Percentiles rank a stretch among this genome's conserved stretches.
These are phyloP conservation scores for Kondoa malvinella DNA, from an alignment of 768 basidiomycete genomes.

Conservation along the genomic window DNA sequence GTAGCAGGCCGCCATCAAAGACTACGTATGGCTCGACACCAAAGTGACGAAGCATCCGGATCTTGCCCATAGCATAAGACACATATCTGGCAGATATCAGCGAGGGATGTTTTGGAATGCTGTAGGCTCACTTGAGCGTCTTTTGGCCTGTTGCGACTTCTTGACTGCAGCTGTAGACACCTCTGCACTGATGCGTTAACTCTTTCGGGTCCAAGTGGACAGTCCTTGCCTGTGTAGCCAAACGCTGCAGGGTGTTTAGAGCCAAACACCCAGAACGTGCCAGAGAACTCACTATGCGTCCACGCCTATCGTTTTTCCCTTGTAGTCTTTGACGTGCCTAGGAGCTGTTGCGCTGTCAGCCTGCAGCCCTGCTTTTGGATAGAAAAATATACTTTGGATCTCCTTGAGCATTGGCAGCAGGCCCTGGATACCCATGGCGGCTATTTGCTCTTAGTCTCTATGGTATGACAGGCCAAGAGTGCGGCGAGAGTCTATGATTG, in stretches of 20 bases:
- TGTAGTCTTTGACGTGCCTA: constrained; percentile 4
- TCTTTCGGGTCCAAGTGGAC: not conserved
- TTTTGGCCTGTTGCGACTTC: constrained; percentile 70
- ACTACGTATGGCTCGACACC: constrained; percentile 78
- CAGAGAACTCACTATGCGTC: constrained; percentile 49
- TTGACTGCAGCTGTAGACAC: constrained; percentile 72
- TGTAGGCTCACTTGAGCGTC: constrained; percentile 50
- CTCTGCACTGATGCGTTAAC: constrained; percentile 38
- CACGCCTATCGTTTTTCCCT: constrained; percentile 46
- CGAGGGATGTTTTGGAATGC: not conserved
- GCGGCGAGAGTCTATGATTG: too few relatives aligned
- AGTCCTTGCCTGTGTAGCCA: constrained; percentile 49
- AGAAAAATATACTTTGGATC: constrained; percentile 43
- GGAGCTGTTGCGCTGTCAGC: constrained; percentile 13
- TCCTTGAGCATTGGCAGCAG: constrained; percentile 76
- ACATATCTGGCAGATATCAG: constrained; percentile 51
- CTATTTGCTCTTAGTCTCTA: too few relatives aligned
- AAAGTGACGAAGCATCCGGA: constrained; percentile 68
- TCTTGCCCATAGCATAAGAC: constrained; percentile 83
- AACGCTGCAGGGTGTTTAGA: constrained; percentile 34
- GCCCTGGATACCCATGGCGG: constrained; percentile 77
- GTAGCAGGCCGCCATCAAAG: constrained; percentile 88
- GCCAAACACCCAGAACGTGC: not conserved
- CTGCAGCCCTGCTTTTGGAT: not conserved
- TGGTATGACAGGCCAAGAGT: too few relatives aligned